These are phyloP conservation scores for Alectoria sarmentosa DNA, from an alignment of 495 filamentous ascomycete genomes.

Conservation along the genomic window DNA sequence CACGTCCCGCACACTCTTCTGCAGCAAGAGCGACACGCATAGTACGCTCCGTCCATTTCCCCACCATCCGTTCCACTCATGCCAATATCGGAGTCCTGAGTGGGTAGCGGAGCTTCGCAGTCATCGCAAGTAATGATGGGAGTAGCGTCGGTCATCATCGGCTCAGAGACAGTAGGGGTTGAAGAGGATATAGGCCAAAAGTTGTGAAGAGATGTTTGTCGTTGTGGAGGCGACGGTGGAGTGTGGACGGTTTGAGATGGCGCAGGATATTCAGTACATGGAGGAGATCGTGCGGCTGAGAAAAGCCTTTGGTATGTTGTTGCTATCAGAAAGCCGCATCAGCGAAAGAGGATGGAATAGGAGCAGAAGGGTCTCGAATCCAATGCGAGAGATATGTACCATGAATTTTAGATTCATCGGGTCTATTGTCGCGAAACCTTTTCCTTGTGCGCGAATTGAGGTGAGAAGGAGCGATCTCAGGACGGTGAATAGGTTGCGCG, in stretches of 20 bases:
- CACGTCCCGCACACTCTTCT: conserved; percentile 26
- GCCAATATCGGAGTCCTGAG: conserved; percentile 11
- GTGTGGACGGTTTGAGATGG: conserved; percentile 6
- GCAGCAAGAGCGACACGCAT: conserved; percentile 21
- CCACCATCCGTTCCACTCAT: conserved; percentile 17
- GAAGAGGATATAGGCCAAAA: conserved; percentile 21
- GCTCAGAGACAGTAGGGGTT: conserved; percentile 9
- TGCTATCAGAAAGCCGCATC: conserved; percentile 17
- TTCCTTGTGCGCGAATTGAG: conserved; percentile 47
- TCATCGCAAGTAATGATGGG: conserved; percentile 21
- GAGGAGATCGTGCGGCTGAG: conserved; percentile 42
- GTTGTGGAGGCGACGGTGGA: conserved; percentile 3
- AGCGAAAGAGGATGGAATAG: not conserved
- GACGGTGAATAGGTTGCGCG: not conserved
- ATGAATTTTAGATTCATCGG: conserved; percentile 41
- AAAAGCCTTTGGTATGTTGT: conserved; percentile 37
- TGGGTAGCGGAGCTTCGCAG: conserved; percentile 18
- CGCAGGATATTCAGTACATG: conserved; percentile 28
- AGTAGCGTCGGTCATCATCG: not conserved
- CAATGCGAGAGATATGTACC: conserved; percentile 25
- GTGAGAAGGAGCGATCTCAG: conserved; percentile 31
- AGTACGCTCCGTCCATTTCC: conserved; percentile 9
- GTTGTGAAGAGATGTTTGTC: conserved; percentile 22
- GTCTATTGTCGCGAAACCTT: conserved; percentile 44
- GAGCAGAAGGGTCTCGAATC: not conserved